These are phyloP conservation scores for Eucalyptus pumila DNA, from an alignment of 345 rosid genomes.

Conservation along the genomic window DNA sequence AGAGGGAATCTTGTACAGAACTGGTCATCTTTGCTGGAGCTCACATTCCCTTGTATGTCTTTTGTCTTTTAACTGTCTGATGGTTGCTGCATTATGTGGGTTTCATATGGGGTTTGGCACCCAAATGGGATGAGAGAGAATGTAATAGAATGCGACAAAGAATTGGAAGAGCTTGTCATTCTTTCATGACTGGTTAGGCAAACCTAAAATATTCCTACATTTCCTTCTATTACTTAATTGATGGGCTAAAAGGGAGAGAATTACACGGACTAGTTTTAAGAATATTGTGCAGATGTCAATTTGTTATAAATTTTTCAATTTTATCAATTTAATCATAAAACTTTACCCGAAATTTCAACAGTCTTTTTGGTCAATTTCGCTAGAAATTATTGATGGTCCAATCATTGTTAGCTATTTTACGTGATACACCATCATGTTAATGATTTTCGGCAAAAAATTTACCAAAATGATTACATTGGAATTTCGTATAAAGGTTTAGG, in stretches of 20 bases:
- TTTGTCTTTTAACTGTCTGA: neutral
- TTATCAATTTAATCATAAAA: neutral
- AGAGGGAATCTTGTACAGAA: neutral
- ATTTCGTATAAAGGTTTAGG: rapidly evolving
- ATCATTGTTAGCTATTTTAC: rapidly evolving
- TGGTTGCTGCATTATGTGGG: neutral
- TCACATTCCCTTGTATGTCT: neutral
- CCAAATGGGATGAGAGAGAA: neutral
- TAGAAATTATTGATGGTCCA: neutral
- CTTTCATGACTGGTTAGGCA: neutral
- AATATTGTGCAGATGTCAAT: rapidly evolving
- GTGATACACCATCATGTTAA: rapidly evolving
- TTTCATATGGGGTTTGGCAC: neutral
- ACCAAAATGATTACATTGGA: rapidly evolving
- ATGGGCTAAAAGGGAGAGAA: neutral
- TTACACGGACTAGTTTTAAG: neutral
- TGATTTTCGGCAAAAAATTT: neutral
- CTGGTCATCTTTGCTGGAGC: neutral
- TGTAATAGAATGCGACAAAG: neutral
- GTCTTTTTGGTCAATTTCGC: neutral
- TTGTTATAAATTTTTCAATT: neutral
- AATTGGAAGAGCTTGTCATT: neutral
- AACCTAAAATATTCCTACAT: neutral
- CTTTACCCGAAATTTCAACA: neutral
- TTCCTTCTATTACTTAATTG: neutral